Evolutionary conservation across 192 early-diverging fungal species (phyloP).

Genomic region (Oehlia diaphana): DNA sequence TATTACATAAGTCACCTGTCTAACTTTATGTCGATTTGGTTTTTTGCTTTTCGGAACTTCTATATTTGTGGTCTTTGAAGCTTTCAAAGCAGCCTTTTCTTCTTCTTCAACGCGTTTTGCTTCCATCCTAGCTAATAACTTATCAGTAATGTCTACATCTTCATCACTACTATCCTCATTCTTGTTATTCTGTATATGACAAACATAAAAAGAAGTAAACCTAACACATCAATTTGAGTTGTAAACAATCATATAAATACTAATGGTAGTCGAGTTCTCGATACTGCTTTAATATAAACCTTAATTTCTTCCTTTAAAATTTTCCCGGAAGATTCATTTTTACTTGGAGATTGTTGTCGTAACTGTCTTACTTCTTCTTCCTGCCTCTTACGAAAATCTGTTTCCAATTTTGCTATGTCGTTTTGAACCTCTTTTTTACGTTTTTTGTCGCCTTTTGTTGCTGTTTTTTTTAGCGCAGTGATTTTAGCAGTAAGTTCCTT

Average conservation of each 20-base stretch:
- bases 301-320: not conserved
- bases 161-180: not conserved
- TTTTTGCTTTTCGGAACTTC: constrained; percentile 26
- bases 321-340: not conserved
- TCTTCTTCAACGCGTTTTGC: not conserved
- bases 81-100: constrained; percentile 26
- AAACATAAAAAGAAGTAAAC: not conserved
- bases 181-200: not conserved
- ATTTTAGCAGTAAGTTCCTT: constrained; percentile 70
- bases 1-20: constrained; percentile 24
- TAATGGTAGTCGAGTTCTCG: not conserved
- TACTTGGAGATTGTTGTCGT: not conserved
- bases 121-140: not conserved
- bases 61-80: constrained; percentile 36
- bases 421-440: constrained; percentile 79
- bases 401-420: constrained; percentile 70
- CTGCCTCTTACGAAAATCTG: constrained; percentile 60
- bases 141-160: not conserved
- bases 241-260: not conserved
- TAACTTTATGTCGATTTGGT: constrained; percentile 52
- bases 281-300: not conserved
- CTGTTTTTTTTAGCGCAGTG: constrained; percentile 76
- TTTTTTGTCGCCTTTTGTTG: constrained; percentile 80
- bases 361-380: constrained; percentile 18
- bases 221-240: not conserved